Evolutionary conservation across 2,329 filamentous ascomycete genomes (phyloP).

Genomic region (Tolypocladium tundrense): DNA sequence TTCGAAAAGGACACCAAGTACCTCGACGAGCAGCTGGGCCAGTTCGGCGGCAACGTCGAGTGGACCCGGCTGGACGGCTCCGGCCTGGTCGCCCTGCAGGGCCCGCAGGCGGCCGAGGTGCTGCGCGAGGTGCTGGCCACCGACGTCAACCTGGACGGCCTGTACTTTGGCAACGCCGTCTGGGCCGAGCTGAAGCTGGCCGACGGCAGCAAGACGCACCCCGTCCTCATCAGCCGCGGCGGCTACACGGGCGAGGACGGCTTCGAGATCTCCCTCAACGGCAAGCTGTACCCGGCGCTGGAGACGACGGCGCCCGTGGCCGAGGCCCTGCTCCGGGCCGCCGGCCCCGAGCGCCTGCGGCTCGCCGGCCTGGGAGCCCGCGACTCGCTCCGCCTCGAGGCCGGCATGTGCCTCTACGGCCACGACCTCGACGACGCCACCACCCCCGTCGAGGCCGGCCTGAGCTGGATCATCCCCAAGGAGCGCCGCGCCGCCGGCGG

Average conservation of each 20-base stretch:
- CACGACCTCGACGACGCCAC: constrained; percentile 82
- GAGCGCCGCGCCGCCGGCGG: constrained; percentile 55
- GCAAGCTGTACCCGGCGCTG: constrained; percentile 27
- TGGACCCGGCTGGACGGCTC: constrained; percentile 64
- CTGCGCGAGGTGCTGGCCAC: constrained; percentile 52
- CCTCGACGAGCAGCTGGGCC: constrained; percentile 56
- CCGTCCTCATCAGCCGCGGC: constrained; percentile 64
- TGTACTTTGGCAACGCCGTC: constrained; percentile 75
- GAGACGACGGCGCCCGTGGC: constrained; percentile 44
- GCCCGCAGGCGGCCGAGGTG: constrained; percentile 63
- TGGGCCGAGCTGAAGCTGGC: constrained; percentile 55
- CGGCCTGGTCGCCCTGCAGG: constrained; percentile 83
- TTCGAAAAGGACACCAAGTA: constrained; percentile 80
- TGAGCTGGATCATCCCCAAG: constrained; percentile 75
- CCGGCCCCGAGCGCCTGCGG: constrained; percentile 52
- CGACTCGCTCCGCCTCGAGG: constrained; percentile 87
- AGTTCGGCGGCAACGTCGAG: constrained; percentile 41
- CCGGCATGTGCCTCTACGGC: constrained; percentile 99
- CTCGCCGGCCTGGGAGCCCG: constrained; percentile 83
- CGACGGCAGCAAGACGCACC: constrained; percentile 31
- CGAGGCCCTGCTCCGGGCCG: constrained; percentile 56
- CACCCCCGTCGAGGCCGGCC: constrained; percentile 46
- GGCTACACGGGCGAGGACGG: constrained; percentile 98
- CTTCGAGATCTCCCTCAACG: constrained; percentile 80
- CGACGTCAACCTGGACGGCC: constrained; percentile 46